Evolutionary conservation across 169 alveolate species (phyloP), one percentile per base, ranked within the genome.

Genomic region (Plasmodium gaboni): DNA sequence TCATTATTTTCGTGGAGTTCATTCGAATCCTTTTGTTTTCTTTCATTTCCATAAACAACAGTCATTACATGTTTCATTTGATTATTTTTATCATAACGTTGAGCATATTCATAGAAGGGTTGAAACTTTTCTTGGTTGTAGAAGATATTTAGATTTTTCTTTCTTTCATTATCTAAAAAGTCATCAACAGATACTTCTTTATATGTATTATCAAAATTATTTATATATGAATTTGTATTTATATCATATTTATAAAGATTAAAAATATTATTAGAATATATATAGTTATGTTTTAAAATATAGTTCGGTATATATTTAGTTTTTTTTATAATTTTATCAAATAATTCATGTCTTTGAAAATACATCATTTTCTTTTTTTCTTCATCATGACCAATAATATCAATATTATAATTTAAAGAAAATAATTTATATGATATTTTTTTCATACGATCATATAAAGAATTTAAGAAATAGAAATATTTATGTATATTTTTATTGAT

Each of bases 381-480:
- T 17, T 86, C 92, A 19, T 2, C 42, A 71, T 72, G 86, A 5
- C 87, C 92, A 59, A 86, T 86, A 42, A 24, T 8, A 71, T 86
- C 92, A 70, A 86, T 71, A 46, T 86, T 86, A 38, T 71, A 86
- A 59, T 86, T 86, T 26, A 86, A 10, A 28, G 70, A 51, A 26
- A 86, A 32, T 64, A 86, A 86, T 53, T 86, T 86, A 24, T 86
- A 71, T 8, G 92, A 55, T 4, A 86, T 86, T 72, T 86, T 86
- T 60, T 70, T 86, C 92, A 86, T 86, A 59, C 76, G 60, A 71
- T 86, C 61, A 86, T 46, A 86, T 57, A 86, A 74, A 12, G 87
- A 86, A 86, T 86, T 86, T 71, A 86, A 71, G 44, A 86, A 86
- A 86, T 86, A 86, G 46, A 86, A 86, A 86, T 86, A 86, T 71